Conservation (phyloP, 331 rosid genomes). For the Cucumis variabilis region DNA sequence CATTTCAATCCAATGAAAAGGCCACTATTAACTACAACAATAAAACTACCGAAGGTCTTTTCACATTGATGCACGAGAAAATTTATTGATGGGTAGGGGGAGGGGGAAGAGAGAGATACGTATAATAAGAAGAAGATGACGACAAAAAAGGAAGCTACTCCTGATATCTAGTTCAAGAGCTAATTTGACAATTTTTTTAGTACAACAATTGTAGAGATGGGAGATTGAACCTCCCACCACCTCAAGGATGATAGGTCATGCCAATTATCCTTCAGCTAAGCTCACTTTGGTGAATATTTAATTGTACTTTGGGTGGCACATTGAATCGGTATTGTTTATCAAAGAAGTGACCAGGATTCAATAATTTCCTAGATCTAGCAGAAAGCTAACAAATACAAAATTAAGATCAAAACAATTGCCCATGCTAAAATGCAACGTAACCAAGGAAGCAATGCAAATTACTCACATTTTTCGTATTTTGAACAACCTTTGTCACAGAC, state of each 20-base stretch:
- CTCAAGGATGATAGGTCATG: too few species aligned
- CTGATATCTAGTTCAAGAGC: slow-evolving; percentile 8
- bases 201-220: too few species aligned
- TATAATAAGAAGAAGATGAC: neutral
- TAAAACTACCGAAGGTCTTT: neutral
- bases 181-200: neutral
- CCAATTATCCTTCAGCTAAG: too few species aligned
- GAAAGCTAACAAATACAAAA: neutral
- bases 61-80: neutral
- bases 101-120: neutral
- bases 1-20: neutral
- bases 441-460: neutral
- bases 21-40: neutral
- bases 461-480: slow-evolving; percentile 65
- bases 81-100: neutral
- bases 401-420: neutral
- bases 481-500: slow-evolving; percentile 46
- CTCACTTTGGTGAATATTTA: neutral
- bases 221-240: too few species aligned
- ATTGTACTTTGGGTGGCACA: neutral
- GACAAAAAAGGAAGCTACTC: neutral
- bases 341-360: neutral
- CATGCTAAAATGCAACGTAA: neutral
- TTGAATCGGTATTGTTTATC: neutral
- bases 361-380: neutral